A percentile compares a stretch with the other conserved stretches of the same genome.
These are phyloP conservation scores for Tolypocladium tropicale DNA, from an alignment of 2,329 filamentous ascomycete species.

Conservation along the genomic window DNA sequence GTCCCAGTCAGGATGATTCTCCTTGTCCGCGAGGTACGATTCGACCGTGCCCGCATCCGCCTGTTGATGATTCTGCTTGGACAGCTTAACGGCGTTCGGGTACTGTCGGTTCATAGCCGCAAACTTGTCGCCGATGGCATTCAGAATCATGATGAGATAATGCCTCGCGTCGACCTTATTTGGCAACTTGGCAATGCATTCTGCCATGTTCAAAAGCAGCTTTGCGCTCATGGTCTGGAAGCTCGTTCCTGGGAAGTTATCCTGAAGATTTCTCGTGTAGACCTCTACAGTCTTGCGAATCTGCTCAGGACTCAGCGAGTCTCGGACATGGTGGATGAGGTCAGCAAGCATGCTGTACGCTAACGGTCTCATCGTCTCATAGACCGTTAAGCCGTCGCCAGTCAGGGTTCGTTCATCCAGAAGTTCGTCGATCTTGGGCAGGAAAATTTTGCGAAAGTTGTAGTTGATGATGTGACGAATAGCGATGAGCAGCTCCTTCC, in stretches of 20 bases:
- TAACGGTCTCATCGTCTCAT: slow-evolving; percentile 89
- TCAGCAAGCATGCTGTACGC: slow-evolving; percentile 98
- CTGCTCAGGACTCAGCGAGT: slow-evolving; percentile 78
- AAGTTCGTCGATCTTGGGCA: slow-evolving; percentile 89
- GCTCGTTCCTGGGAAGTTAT: slow-evolving; percentile 92
- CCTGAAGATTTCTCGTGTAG: slow-evolving; percentile 91
- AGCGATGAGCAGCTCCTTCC: slow-evolving; percentile 91
- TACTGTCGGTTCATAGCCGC: slow-evolving; percentile 97
- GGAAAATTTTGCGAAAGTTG: slow-evolving; percentile 91
- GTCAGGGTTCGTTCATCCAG: slow-evolving; percentile 90
- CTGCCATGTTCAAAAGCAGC: slow-evolving; percentile 91
- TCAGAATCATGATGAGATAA: slow-evolving; percentile 92
- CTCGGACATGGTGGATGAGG: slow-evolving; percentile 91
- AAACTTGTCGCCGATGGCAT: slow-evolving; percentile 97
- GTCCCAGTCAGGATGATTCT: slow-evolving; percentile 83
- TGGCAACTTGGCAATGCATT: slow-evolving; percentile 88
- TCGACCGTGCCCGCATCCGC: slow-evolving; percentile 55
- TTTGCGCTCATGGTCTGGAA: slow-evolving; percentile 99
- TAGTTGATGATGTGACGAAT: slow-evolving; percentile 99
- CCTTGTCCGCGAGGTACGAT: slow-evolving; percentile 74
- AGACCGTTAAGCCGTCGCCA: slow-evolving; percentile 90
- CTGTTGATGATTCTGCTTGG: slow-evolving; percentile 63
- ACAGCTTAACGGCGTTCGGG: slow-evolving; percentile 87
- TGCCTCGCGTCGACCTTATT: slow-evolving; percentile 92
- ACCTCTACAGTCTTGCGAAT: slow-evolving; percentile 94